These are phyloP conservation scores for Cryptomeria japonica DNA, from an alignment of 75 land plant species.

Conservation along the genomic window DNA sequence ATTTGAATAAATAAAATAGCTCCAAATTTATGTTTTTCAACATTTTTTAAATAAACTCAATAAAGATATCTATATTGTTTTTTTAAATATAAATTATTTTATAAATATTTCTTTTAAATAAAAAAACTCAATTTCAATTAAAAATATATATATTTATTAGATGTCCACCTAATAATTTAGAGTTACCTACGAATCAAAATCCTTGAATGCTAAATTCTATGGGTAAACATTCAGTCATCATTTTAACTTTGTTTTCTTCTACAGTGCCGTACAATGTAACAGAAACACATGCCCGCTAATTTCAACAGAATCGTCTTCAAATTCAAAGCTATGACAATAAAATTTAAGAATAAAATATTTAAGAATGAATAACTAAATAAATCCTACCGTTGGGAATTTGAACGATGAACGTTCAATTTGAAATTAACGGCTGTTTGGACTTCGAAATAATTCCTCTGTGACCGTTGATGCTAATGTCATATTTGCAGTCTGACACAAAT, in stretches of 20 bases:
- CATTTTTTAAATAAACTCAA: too few species aligned
- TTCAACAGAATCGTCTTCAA: not conserved
- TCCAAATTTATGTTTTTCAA: too few species aligned
- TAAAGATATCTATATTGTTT: too few species aligned
- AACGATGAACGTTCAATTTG: slow-evolving; percentile 5
- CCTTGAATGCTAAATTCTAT: not conserved
- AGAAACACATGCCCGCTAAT: not conserved
- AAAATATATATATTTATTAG: too few species aligned
- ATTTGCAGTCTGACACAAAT: not conserved
- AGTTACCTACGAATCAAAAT: not conserved
- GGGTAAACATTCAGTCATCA: not conserved
- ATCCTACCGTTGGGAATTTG: not conserved
- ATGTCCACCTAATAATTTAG: too few species aligned
- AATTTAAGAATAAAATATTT: not conserved
- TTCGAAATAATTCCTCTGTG: not conserved
- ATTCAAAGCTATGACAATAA: not conserved
- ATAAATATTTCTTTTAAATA: too few species aligned
- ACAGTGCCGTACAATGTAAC: not conserved
- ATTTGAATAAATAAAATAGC: too few species aligned
- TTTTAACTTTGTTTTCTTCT: not conserved
- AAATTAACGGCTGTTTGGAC: not conserved
- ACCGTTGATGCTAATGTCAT: slow-evolving; percentile 3
- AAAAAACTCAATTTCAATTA: too few species aligned
- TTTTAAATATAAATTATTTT: too few species aligned
- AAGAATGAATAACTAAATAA: not conserved